A percentile compares a stretch with the other conserved stretches of the same genome.
These are phyloP conservation scores for Tilletia setariae DNA, from an alignment of 1,284 basidiomycete genomes.

Conservation along the genomic window DNA sequence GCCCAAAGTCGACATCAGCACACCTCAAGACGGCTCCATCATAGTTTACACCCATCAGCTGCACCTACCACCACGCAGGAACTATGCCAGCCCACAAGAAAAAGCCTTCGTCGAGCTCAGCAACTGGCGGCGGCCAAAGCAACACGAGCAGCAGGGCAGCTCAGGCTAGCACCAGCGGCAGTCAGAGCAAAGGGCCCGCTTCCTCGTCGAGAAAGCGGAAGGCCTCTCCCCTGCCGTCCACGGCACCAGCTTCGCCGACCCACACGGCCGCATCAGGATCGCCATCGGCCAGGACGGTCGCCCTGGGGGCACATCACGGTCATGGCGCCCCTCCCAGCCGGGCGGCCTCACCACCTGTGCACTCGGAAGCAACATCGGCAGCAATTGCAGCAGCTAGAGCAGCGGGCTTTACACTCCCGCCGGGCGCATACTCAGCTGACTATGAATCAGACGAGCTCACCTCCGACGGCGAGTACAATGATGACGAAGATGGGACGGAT, in stretches of 20 bases:
- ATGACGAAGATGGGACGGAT: constrained; percentile 18
- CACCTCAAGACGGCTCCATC: background rate
- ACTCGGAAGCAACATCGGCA: background rate
- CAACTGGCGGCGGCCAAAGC: background rate
- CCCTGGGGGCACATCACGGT: no score
- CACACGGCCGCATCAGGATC: background rate
- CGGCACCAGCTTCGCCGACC: constrained; percentile 9
- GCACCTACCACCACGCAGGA: background rate
- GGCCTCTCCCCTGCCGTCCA: background rate
- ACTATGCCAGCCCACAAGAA: background rate
- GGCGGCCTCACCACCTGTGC: background rate
- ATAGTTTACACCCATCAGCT: background rate
- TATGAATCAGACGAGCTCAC: constrained; percentile 19
- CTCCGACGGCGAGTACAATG: constrained; percentile 32
- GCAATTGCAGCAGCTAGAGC: constrained; percentile 4
- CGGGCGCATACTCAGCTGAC: background rate
- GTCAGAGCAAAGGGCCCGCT: background rate
- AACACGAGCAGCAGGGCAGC: background rate
- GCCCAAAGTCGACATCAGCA: background rate
- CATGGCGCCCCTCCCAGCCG: background rate
- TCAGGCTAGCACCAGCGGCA: background rate
- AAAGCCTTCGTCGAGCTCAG: background rate
- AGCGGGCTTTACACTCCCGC: constrained; percentile 5
- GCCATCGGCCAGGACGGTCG: background rate
- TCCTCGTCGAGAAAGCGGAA: constrained; percentile 7